phyloP scores from a whole-genome alignment of 768 basidiomycete species.

The Suillus fuscotomentosus region DNA sequence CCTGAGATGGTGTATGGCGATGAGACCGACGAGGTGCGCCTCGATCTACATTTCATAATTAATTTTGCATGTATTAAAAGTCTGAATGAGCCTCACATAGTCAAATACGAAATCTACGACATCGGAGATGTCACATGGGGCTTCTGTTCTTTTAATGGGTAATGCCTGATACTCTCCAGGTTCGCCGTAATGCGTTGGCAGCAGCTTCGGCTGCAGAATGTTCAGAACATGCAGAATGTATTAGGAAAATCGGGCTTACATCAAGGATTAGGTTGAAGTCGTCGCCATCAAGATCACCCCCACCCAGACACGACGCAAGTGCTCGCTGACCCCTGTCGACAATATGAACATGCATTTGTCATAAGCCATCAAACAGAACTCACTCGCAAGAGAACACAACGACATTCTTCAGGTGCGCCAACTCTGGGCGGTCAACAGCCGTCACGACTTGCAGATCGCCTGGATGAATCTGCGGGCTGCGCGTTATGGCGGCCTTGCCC shows the following conservation, averaged over 20 bases:
- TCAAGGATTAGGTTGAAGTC: constrained; percentile 48
- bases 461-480: constrained; percentile 55
- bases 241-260: constrained; percentile 25
- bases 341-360: background rate
- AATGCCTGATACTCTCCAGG: constrained; percentile 43
- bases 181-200: constrained; percentile 16
- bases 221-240: constrained; percentile 8
- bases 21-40: constrained; percentile 40
- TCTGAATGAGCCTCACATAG: constrained; percentile 32
- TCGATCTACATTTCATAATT: constrained; percentile 25
- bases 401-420: constrained; percentile 42
- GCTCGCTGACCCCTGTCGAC: constrained; percentile 39
- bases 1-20: constrained; percentile 42
- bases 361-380: constrained; percentile 8
- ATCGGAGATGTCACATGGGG: constrained; percentile 39
- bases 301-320: constrained; percentile 47
- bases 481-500: constrained; percentile 43
- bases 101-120: constrained; percentile 48
- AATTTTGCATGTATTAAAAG: background rate
- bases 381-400: constrained; percentile 53
- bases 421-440: constrained; percentile 40
- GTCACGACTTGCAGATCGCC: constrained; percentile 43
- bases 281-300: constrained; percentile 55
- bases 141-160: constrained; percentile 29
- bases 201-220: constrained; percentile 27